Evolutionary conservation across 495 filamentous ascomycete genomes (phyloP).

Genomic region (Platismatia glauca): DNA sequence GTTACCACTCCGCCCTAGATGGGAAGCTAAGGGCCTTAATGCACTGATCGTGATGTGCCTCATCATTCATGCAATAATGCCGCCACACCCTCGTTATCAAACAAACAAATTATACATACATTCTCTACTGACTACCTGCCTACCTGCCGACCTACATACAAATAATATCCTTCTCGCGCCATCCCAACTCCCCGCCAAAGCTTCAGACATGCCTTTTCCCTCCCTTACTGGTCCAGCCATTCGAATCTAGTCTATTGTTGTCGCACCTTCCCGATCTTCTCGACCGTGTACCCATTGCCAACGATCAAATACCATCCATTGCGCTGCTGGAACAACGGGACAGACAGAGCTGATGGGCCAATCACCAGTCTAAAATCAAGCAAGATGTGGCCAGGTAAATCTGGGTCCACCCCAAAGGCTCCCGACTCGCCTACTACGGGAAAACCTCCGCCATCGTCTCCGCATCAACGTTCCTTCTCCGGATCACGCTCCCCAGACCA

Average conservation of each 20-base stretch:
- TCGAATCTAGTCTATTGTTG: background rate
- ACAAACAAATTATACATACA: background rate
- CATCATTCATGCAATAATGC: background rate
- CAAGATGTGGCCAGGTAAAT: background rate
- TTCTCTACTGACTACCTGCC: background rate
- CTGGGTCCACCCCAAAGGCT: background rate
- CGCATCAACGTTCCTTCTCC: constrained; percentile 10
- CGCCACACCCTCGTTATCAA: background rate
- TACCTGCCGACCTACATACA: too few relatives aligned
- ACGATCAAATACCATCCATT: background rate
- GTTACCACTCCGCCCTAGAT: background rate
- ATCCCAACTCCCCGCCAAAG: background rate
- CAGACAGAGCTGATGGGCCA: background rate
- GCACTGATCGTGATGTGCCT: background rate
- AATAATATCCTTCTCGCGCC: background rate
- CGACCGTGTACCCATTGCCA: background rate
- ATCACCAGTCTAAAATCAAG: background rate
- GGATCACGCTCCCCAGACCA: constrained; percentile 9
- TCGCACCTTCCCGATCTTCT: background rate
- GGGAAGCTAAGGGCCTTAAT: background rate
- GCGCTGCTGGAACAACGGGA: background rate
- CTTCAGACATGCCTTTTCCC: background rate
- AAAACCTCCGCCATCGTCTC: background rate
- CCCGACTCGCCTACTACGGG: background rate
- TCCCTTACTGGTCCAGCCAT: background rate